phyloP scores from a whole-genome alignment of 306 rosid genomes.

The Cucumis sativus region Cucumber_9930_V3 NC_026657.2:5015001-5015500 shows the following conservation, averaged over 20 bases:
- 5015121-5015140: slow-evolving; percentile 90
- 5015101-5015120: slow-evolving; percentile 82
- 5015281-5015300: too few relatives aligned
- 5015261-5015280: too few relatives aligned
- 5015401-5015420: background rate
- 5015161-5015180: slow-evolving; percentile 47
- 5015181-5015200: background rate
- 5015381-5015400: too few relatives aligned
- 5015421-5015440: background rate
- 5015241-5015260: too few relatives aligned
- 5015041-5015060: background rate
- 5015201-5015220: background rate
- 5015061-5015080: slow-evolving; percentile 29
- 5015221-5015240: too few relatives aligned
- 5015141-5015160: slow-evolving; percentile 96
- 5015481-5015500: slow-evolving; percentile 91
- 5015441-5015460: slow-evolving; percentile 14
- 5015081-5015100: slow-evolving; percentile 40
- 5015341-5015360: too few relatives aligned
- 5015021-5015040: background rate
- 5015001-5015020: background rate
- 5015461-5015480: slow-evolving; percentile 97
- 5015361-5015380: too few relatives aligned
- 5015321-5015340: too few relatives aligned
- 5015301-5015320: too few relatives aligned